Percentiles rank a stretch among this genome's conserved stretches.
Evolutionary conservation across 1,284 basidiomycete species (phyloP).

Genomic region (Boletus austroedulis): DNA sequence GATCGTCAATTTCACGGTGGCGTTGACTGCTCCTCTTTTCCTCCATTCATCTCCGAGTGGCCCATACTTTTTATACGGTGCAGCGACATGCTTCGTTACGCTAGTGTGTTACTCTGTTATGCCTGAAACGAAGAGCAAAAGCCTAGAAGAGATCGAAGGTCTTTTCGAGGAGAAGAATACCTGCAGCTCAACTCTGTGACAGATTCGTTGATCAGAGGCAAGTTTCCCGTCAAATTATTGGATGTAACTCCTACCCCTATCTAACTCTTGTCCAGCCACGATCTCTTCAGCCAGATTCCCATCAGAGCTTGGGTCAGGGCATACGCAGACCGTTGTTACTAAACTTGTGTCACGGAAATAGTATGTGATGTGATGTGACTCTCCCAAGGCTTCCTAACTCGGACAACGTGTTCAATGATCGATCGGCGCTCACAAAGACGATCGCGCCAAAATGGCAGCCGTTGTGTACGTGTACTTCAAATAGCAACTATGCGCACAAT

Average conservation of each 20-base stretch:
- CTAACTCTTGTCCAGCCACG: no score
- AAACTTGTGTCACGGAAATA: not conserved
- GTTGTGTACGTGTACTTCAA: not conserved
- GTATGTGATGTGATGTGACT: conserved; percentile 4
- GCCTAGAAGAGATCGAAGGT: conserved; percentile 42
- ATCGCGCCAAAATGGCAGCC: no score
- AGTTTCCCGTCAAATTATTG: no score
- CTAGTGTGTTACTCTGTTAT: conserved; percentile 41
- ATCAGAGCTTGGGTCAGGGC: no score
- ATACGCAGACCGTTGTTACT: no score
- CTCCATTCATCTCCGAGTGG: conserved; percentile 43
- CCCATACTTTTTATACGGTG: conserved; percentile 50
- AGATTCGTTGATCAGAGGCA: no score
- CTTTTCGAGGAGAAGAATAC: conserved; percentile 35
- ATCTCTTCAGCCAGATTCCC: no score
- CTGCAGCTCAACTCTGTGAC: no score
- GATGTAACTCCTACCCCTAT: no score
- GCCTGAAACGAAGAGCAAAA: conserved; percentile 48
- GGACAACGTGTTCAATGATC: conserved; percentile 13
- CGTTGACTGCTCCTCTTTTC: conserved; percentile 48
- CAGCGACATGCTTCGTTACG: conserved; percentile 39
- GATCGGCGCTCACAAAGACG: no score
- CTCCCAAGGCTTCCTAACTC: not conserved
- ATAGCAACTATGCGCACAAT: not conserved
- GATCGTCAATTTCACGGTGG: conserved; percentile 46